phyloP scores from a whole-genome alignment of 768 basidiomycete genomes.

The Pleurotus citrinopileatus region DNA sequence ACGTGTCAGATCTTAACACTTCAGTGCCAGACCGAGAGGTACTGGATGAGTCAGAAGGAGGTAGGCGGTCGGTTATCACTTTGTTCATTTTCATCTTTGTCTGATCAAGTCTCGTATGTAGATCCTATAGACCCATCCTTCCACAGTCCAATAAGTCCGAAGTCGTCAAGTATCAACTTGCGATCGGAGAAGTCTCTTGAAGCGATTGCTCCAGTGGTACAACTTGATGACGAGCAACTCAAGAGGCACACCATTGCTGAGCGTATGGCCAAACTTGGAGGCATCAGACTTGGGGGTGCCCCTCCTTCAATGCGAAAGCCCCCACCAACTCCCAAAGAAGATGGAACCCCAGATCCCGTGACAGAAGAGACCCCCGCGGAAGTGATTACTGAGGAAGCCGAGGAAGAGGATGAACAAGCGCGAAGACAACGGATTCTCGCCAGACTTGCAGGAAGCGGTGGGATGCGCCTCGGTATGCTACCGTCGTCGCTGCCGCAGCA shows the following conservation, averaged over 20 bases:
- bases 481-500: slow-evolving; percentile 36
- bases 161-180: slow-evolving; percentile 29
- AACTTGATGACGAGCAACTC: slow-evolving; percentile 44
- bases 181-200: slow-evolving; percentile 4
- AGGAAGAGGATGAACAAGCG: slow-evolving; percentile 65
- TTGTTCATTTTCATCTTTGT: neutral
- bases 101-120: slow-evolving; percentile 25
- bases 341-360: slow-evolving; percentile 15
- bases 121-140: slow-evolving; percentile 71
- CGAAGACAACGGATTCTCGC: slow-evolving; percentile 51
- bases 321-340: slow-evolving; percentile 28
- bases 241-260: slow-evolving; percentile 80
- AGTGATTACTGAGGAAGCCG: slow-evolving; percentile 20
- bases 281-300: slow-evolving; percentile 77
- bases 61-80: slow-evolving; percentile 30
- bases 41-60: slow-evolving; percentile 62
- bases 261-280: slow-evolving; percentile 92
- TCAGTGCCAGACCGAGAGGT: slow-evolving; percentile 35
- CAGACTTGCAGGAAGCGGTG: slow-evolving; percentile 54
- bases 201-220: slow-evolving; percentile 15
- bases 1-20: slow-evolving; percentile 22
- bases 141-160: slow-evolving; percentile 45
- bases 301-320: slow-evolving; percentile 40
- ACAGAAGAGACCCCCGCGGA: slow-evolving; percentile 14
- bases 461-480: slow-evolving; percentile 58